Evolutionary conservation across 2,329 filamentous ascomycete species (phyloP).

Genomic region (Diaporthe citrichinensis): DNA sequence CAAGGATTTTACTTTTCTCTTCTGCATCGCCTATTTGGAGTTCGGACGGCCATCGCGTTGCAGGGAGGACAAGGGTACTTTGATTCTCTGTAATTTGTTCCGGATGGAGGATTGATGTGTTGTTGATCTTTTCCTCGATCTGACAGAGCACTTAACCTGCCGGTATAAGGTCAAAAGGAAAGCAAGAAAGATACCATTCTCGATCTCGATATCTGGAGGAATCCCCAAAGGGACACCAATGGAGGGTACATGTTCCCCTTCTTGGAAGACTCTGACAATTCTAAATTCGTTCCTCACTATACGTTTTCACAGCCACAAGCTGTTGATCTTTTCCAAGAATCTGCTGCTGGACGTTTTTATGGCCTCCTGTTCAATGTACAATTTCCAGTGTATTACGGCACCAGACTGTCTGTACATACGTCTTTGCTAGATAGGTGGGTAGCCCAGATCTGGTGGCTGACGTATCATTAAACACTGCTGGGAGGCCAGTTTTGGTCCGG

Average conservation of each 20-base stretch:
- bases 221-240: not conserved
- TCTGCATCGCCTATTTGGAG: constrained; percentile 41
- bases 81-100: constrained; percentile 45
- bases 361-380: constrained; percentile 49
- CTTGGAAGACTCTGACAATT: constrained; percentile 21
- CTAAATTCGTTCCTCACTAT: constrained; percentile 33
- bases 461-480: constrained; percentile 48
- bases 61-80: constrained; percentile 34
- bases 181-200: constrained; percentile 24
- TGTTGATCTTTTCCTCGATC: constrained; percentile 42
- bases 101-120: constrained; percentile 43
- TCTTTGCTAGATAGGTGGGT: constrained; percentile 43
- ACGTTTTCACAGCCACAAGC: constrained; percentile 14
- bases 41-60: constrained; percentile 46
- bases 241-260: not conserved
- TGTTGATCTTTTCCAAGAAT: not conserved
- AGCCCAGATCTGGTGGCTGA: constrained; percentile 29
- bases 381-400: constrained; percentile 43
- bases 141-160: constrained; percentile 37
- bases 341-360: constrained; percentile 54
- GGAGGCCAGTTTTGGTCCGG: constrained; percentile 58
- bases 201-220: constrained; percentile 24
- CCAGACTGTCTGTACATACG: constrained; percentile 45
- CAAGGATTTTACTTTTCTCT: constrained; percentile 24
- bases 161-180: not conserved